Base-by-base conservation (phyloP, 805 yeast genomes). In the Candida cerambycidarum region DNA sequence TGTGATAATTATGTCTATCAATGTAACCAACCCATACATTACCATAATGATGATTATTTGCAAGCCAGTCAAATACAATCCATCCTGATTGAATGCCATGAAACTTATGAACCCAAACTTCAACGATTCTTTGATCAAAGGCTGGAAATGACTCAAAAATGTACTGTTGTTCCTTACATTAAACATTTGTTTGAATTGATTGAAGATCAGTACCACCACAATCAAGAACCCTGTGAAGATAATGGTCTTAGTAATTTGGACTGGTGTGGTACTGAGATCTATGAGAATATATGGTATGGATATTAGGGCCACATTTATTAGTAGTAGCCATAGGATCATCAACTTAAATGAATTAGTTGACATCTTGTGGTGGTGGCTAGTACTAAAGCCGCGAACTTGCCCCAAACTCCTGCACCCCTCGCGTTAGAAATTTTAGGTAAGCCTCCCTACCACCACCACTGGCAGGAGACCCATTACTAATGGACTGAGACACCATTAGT, bases 91-190 rank as follows among this genome's bases (percentile, higher is more conserved):
- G 10, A 32, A 37, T 5, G 52, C 42, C 7, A 48, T 45, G 27
- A 48, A 48, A 18, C 44, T 29, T n/a, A 48, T 16, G 17, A 31
- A 28, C 7, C 36, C 39, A 21, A 38, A 41, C 25, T 48, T 44
- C 11, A 48, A n/a, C 3, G 38, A 12, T 18, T 42, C 46, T 31
- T 45, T 44, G 14, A 42, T 13, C 5, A 42, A 32, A 4, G 50
- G 48, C 18, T 43, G 44, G 28, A 48, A 6, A 30, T 48, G 48
- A 13, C 41, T 43, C 15, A 21, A 18, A 27, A 45, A 48, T 7
- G 21, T 15, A 19, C 32, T 32, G 8, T 7, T 12, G 18, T 48
- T 44, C 13, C 36, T 24, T 4, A 45, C 25, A 31, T 29, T 43
- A 37, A 48, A 48, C 32, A 45, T 34, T 14, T 18, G 19, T 32